phyloP scores from a whole-genome alignment of 1,139 yeast species.

The Suhomyces kunorum region DNA sequence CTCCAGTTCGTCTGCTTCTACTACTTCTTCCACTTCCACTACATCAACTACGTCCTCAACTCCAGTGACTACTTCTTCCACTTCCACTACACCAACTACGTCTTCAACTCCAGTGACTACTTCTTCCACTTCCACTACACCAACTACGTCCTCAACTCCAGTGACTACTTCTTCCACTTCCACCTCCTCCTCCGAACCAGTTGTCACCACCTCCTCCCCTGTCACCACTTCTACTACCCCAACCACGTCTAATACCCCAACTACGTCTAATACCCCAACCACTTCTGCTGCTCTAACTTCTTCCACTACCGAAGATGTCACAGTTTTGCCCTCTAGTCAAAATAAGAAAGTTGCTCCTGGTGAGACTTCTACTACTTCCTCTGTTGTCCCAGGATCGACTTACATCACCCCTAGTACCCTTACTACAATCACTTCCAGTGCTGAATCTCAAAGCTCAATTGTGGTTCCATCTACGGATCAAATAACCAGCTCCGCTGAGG shows the following conservation, averaged over 20 bases:
- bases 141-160: conserved; percentile 4
- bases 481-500: background rate
- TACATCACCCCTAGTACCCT: background rate
- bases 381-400: too few species aligned
- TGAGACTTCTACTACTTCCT: background rate
- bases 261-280: conserved; percentile 5
- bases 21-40: conserved; percentile 6
- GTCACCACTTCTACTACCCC: conserved; percentile 7
- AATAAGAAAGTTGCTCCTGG: background rate
- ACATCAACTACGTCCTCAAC: conserved; percentile 5
- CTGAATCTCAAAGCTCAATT: conserved; percentile 1
- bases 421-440: background rate
- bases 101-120: conserved; percentile 7
- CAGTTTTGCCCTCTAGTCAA: conserved; percentile 3
- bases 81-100: conserved; percentile 8
- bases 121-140: conserved; percentile 3
- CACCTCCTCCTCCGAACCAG: background rate
- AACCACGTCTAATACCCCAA: conserved; percentile 1
- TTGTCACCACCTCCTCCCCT: background rate
- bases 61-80: conserved; percentile 4
- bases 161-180: conserved; percentile 3
- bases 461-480: background rate
- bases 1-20: conserved; percentile 1
- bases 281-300: background rate
- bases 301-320: too few species aligned